phyloP scores from a whole-genome alignment of 306 rosid genomes.

The Quercus ilex region DNA sequence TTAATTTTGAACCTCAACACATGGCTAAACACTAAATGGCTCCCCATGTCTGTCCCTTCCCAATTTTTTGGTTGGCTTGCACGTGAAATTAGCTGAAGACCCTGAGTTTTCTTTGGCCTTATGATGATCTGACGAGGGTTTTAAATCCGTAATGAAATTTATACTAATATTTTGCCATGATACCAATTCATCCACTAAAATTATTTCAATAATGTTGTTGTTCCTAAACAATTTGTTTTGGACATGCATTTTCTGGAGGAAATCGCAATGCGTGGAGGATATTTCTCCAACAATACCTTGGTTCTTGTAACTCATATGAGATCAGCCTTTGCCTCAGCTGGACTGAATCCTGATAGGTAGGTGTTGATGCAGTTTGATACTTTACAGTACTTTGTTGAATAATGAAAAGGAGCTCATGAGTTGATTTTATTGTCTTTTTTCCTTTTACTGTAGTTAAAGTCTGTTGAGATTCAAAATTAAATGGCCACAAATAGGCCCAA shows the following conservation, averaged over 20 bases:
- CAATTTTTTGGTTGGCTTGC: background rate
- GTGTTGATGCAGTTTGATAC: background rate
- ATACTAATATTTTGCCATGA: background rate
- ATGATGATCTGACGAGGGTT: background rate
- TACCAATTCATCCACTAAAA: slow-evolving; percentile 7
- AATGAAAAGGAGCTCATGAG: background rate
- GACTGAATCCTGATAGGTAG: slow-evolving; percentile 58
- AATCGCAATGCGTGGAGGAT: slow-evolving; percentile 59
- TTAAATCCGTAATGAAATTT: background rate
- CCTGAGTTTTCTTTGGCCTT: background rate
- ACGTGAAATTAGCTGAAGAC: background rate
- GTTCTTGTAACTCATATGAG: slow-evolving; percentile 54
- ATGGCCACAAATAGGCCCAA: too few species aligned
- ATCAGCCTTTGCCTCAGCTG: slow-evolving; percentile 51
- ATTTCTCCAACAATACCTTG: slow-evolving; percentile 50
- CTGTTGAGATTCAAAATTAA: too few species aligned
- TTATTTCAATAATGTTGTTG: slow-evolving; percentile 15
- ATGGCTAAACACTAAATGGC: background rate
- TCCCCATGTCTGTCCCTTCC: background rate
- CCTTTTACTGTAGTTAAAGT: background rate
- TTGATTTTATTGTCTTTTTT: background rate
- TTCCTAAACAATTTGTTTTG: slow-evolving; percentile 51
- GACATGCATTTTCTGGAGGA: slow-evolving; percentile 74
- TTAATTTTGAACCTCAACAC: too few species aligned
- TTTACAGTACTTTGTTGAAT: background rate